Evolutionary conservation across 2,329 filamentous ascomycete genomes (phyloP), one percentile per base, ranked within the genome.

Genomic region (Aphanoascus verrucosus): DNA sequence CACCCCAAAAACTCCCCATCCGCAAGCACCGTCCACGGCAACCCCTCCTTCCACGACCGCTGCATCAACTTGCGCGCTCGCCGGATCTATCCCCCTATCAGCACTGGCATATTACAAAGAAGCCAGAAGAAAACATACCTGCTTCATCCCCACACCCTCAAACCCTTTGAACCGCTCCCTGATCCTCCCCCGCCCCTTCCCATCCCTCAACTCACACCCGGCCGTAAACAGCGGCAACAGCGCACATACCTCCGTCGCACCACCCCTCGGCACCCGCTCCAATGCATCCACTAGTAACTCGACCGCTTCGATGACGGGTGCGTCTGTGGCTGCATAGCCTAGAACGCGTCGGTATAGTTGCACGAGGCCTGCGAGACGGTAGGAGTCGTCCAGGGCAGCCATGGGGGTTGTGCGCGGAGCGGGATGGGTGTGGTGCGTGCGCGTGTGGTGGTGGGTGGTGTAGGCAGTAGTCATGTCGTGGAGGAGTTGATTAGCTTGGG

Each of bases 211-310:
- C 65, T 93, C 85, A 59, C 86, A 90, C 0, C 87, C 88, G 1
- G 87, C 87, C 1, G 85, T 86, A 67, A 93, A 93, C 70, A 93
- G 82, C 0, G 88, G 87, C 59, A 93, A 90, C 38, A 93, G 67
- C 15, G 87, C 71, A 62, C 85, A 88, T 7, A 81, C 82, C 67
- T 91, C 87, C 0, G 86, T 85, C 14, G 81, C 82, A 31, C 83
- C 83, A 5, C 85, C 84, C 11, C 75, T 71, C 11, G 80, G 72
- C 47, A 93, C 80, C 37, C 77, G 78, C 19, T 74, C 73, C 56
- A 91, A 71, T 32, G 81, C 78, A 1, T 72, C 70, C 28, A 87
- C 71, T 44, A 91, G 84, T 56, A 80, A 76, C 37, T 73, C 67
- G 4, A 90, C 80, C 0, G 80, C 79, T 9, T 72, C 69, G 59